Conservation (phyloP, 768 basidiomycete species). For the Lactarius vividus region DNA sequence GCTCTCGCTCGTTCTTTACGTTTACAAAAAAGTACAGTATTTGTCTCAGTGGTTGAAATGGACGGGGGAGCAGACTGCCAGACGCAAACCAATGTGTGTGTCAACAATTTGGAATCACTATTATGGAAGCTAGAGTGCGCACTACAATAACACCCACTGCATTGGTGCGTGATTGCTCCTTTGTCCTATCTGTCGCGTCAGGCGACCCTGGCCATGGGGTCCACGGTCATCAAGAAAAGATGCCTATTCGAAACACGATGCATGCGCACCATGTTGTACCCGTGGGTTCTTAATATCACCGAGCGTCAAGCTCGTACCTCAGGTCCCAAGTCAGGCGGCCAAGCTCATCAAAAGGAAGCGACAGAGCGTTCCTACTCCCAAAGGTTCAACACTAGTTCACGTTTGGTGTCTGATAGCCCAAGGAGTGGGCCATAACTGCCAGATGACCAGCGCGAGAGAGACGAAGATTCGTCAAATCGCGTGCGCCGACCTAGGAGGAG, state of each 20-base stretch:
- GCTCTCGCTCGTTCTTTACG: not conserved
- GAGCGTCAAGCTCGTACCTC: not conserved
- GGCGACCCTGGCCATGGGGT: slow-evolving; percentile 4
- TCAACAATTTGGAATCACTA: not conserved
- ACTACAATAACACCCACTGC: not conserved
- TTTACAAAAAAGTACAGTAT: not conserved
- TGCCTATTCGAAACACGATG: not conserved
- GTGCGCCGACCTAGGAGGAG: not conserved
- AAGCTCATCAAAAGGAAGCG: not conserved
- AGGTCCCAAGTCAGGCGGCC: not conserved
- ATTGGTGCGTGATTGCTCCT: not conserved
- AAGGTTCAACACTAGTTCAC: not conserved
- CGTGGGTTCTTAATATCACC: not conserved
- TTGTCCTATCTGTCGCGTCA: not conserved
- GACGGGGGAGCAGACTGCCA: too few species aligned
- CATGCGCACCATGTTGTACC: slow-evolving; percentile 4
- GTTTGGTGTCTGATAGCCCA: too few species aligned
- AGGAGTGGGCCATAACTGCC: too few species aligned
- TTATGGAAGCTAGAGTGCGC: slow-evolving; percentile 4
- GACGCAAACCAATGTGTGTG: not conserved
- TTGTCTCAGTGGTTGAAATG: not conserved
- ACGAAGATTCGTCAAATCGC: not conserved
- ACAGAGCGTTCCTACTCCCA: too few species aligned
- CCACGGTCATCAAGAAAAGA: not conserved
- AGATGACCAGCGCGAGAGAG: not conserved